Conservation (phyloP, 108 stramenopile species). For the Epipyxis sp. region DNA sequence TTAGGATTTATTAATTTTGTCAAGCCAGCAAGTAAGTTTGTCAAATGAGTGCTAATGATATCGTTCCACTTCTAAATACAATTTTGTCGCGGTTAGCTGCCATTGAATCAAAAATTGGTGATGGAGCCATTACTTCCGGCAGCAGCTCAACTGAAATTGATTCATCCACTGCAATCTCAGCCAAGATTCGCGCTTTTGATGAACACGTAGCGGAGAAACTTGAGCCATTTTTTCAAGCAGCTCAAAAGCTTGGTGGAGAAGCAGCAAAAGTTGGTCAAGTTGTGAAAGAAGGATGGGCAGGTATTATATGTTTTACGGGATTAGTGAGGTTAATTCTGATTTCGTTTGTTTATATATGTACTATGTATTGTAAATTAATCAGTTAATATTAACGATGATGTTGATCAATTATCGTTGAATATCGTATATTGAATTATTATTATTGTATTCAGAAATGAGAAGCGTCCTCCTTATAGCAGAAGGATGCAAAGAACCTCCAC, state of each 20-base stretch:
- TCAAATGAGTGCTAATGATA: too few relatives aligned
- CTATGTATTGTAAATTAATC: too few relatives aligned
- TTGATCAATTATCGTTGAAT: too few relatives aligned
- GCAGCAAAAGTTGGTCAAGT: slow-evolving; percentile 35
- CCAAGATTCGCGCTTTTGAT: slow-evolving; percentile 18
- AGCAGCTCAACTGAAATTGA: too few relatives aligned
- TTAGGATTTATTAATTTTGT: too few relatives aligned
- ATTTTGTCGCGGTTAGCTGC: neutral
- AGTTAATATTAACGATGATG: too few relatives aligned
- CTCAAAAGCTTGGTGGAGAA: slow-evolving; percentile 32
- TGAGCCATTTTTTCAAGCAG: slow-evolving; percentile 30
- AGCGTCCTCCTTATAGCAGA: slow-evolving; percentile 45
- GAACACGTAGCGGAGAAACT: slow-evolving; percentile 12
- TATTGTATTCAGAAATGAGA: slow-evolving; percentile 49
- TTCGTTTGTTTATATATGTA: too few relatives aligned
- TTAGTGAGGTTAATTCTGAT: too few relatives aligned
- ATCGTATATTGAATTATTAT: too few relatives aligned
- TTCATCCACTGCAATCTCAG: neutral
- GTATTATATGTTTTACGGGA: too few relatives aligned
- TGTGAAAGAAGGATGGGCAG: slow-evolving; percentile 47
- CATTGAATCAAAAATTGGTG: neutral
- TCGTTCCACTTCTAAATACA: neutral
- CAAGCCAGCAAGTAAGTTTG: too few relatives aligned
- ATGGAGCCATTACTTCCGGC: neutral
- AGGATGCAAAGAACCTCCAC: slow-evolving; percentile 46